Base-by-base conservation (phyloP, 1,284 basidiomycete genomes). In the Sporisorium graminicola region DNA sequence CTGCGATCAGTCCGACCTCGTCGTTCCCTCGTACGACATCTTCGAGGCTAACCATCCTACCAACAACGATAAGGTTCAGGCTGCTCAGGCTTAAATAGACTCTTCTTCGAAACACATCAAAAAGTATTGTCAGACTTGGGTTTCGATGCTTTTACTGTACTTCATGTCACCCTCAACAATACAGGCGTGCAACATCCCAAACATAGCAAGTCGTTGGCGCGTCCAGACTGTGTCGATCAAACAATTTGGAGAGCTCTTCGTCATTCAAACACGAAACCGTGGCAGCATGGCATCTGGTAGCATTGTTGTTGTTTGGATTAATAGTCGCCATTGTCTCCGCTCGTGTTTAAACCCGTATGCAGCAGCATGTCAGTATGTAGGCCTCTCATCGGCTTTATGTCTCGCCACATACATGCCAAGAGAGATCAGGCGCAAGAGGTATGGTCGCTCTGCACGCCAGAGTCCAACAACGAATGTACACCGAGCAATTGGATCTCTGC, bases 1-100 rank as follows among this genome's bases (percentile, higher is more conserved):
- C 51, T 80, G 79, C 66, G 79, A 80, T 63, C 79, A 80, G 69
- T 65, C 64, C 46, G 77, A 80, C 42, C 70, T 77, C 47, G 74
- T 80, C 27, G 74, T 71, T 24, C 70, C 75, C 56, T 37, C 59
- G 24, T 80, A 76, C 67, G 79, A 80, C 59, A 80, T 80, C 51
- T 80, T 74, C 51, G 79, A 80, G 69, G 77, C 66, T 33, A 50
- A 67, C 65, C 46, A 77, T 65, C 74, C 77, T 12, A 44, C 43
- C 35, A 78, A 80, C 77, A 78, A 76, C 57, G 79, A 80, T 65
- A 78, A 75, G 60, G 68, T 70, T 6, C 77, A 80, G 65, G 70
- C 72, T 46, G 47, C 68, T 31, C 57, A 67, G 65, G 50, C 60
- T 46, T 75, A 53, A 61, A 1, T 24, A 29, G 27, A 27, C 2